Base-by-base conservation (phyloP, 257 asterid genomes). In the Cinchona pubescens region DNA sequence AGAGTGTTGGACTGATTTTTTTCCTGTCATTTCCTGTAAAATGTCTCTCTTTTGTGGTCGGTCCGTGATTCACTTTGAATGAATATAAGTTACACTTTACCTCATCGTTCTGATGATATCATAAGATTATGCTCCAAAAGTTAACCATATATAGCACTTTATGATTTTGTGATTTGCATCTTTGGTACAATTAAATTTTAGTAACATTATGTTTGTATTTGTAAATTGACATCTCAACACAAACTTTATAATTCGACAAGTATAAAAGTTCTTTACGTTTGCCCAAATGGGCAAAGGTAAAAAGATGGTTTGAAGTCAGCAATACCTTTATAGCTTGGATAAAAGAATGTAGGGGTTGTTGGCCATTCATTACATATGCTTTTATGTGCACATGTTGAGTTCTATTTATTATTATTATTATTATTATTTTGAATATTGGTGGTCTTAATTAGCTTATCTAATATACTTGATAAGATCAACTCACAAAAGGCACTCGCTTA, bases 311-410 rank as follows among this genome's bases (percentile, higher is more conserved):
- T 35, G 48, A 21, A 69, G 49, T 59, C 80, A 69, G 69, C 42
- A 72, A 45, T 21, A 35, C 25, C 58, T 76, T 76, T 51, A 69
- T 63, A 43, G 63, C 75, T 30, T 68, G 18, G 63, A 27, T 67
- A 79, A 61, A 30, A 51, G 77, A 67, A 69, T 61, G 77, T 48
- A 40, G 35, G 64, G 67, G 75, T 76, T 67, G 63, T 70, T 76
- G 71, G 76, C 3, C 58, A 69, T 76, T 76, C 60, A 69, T 69
- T 69, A n/a, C 60, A 34, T 38, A 35, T 69, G 34, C 55, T 69
- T 60, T 69, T 72, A 69, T 42, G 51, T 69, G 64, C 75, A 76
- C 70, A 68, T 69, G 32, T 68, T 45, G 53, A 58, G 43, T 65
- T 76, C 48, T 42, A 68, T 59, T 53, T 42, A 25, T 25, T 72